Evolutionary conservation across 2,329 filamentous ascomycete species (phyloP), one percentile per base, ranked within the genome.

Genomic region (Emericellopsis cladophorae): DNA sequence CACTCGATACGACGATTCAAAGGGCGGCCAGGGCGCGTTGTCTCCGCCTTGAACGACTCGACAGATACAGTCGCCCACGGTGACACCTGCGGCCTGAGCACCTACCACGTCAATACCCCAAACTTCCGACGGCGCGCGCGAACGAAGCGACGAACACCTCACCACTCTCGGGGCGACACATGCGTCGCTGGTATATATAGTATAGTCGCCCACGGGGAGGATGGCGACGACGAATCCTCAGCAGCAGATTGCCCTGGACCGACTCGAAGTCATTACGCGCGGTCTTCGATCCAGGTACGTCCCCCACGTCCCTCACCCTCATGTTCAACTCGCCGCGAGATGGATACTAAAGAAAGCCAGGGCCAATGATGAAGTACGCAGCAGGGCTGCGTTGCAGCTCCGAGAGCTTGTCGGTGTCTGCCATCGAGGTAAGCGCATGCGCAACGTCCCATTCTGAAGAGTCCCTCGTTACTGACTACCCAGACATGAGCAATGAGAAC

Each of bases 401-500:
- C 64, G 69, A 46, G 72, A 77, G 42, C 61, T 77, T 36, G 72
- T 78, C 14, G 62, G 60, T 9, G 56, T 69, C 11, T 74, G 69
- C 47, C 70, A 76, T 47, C 65, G 73, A 67, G 74, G 74, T 76
- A 51, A 35, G 51, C 26, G 26, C 26, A 29, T 9, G 26, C 26
- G 12, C 26, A 4, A 29, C 9, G 12, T 29, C 26, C 26, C 12
- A 12, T 29, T 9, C 26, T 12, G 26, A 29, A 10, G 12, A 29
- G 9, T 7, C 26, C 26, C 26, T 29, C 12, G 26, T 29, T 4
- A 29, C 36, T 37, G 22, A 31, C 23, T 24, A 7, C 37, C 24
- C 46, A 77, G 92, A 96, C 62, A 76, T 92, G 56, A 76, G 77
- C 21, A 74, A 83, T 40, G 87, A 92, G 55, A 79, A 82, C 47